Evolutionary conservation across 352 stramenopile genomes (phyloP), one percentile per base, ranked within the genome.

Genomic region (Globisporangium ultimum): DNA sequence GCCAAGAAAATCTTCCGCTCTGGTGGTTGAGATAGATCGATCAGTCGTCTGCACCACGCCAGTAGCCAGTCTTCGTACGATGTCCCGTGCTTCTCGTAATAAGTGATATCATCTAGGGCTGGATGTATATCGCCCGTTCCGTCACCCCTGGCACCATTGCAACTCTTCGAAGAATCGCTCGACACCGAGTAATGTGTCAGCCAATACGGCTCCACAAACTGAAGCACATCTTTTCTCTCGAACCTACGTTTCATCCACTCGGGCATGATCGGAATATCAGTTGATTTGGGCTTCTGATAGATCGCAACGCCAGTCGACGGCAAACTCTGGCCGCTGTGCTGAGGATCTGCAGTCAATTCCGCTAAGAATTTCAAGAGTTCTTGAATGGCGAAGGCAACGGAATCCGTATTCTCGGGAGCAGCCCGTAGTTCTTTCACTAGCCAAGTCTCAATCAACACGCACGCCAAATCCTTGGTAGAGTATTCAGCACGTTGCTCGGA

Each of bases 121-220:
- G 53, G 48, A 48, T 65, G 64, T 51, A 40, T 58, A 47, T 74
- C 71, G 40, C 58, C 53, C 45, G 56, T 67, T 50, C n/a, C 24
- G 9, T 48, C 21, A n/a, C 58, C 56, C 8, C 53, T 55, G 13
- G 64, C 59, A 24, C 58, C 57, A 20, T 46, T 53, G 53, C 34
- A 60, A 12, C 21, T 57, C 14, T 34, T 66, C 15, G 55, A 60
- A 2, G 57, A 59, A 61, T 60, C 47, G 32, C 55, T 64, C 46
- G 51, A 66, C 12, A 92, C 40, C 2, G 61, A 65, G 61, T 97
- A 97, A 41, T 91, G 87, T 24, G 88, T 94, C 43, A 82, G 89
- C 89, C 87, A 97, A 53, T 96, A 97, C 11, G 88, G 89, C 48
- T 92, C 84, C 9, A 96, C 76, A 57, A 95, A 89, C 62, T 97